Evolutionary conservation across 257 asterid species (phyloP), one percentile per base, ranked within the genome.

Genomic region (Leonotis leonurus): DNA sequence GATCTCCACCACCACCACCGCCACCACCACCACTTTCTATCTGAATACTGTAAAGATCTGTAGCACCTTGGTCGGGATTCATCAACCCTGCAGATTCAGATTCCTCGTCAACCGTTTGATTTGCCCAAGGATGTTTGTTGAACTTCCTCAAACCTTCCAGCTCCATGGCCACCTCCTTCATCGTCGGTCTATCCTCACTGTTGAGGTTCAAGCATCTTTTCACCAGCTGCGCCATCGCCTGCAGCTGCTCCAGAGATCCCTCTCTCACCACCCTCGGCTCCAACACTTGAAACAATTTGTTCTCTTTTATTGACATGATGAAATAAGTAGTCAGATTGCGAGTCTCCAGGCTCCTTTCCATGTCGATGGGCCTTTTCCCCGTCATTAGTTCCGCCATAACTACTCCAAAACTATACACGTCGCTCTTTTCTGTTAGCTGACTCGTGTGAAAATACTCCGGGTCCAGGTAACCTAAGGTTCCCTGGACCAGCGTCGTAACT

Each of bases 401-500:
- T 1, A 36, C 62, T 0, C 62, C 62, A 3, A 56, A 56, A 0
- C 62, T 56, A 12, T 56, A 56, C 1, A 56, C 62, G 0, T 56
- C 48, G 33, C 95, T 90, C 67, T 90, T 90, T 2, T 79, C 95
- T 0, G 96, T 90, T 36, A 90, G 4, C 7, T 71, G 81, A 43
- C 97, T 81, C 2, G 90, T 70, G 17, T 81, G 83, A 67, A 87
- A 87, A 43, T 90, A 90, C 53, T 85, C 97, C 0, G 95, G 96
- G 21, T 90, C 97, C 32, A 90, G 45, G 65, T 90, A 90, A 0
- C 97, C 97, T 3, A 90, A 12, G 0, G 95, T 90, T 16, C 96
- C 97, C 62, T 85, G 92, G 7, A 90, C 95, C 69, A 90, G 6
- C 0, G 96, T 90, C 0, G 90, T 88, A 11, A 90, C 84, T 27